Evolutionary conservation across 2,329 filamentous ascomycete species (phyloP), one percentile per base, ranked within the genome.

Genomic region (Penicillium verrucosum): DNA sequence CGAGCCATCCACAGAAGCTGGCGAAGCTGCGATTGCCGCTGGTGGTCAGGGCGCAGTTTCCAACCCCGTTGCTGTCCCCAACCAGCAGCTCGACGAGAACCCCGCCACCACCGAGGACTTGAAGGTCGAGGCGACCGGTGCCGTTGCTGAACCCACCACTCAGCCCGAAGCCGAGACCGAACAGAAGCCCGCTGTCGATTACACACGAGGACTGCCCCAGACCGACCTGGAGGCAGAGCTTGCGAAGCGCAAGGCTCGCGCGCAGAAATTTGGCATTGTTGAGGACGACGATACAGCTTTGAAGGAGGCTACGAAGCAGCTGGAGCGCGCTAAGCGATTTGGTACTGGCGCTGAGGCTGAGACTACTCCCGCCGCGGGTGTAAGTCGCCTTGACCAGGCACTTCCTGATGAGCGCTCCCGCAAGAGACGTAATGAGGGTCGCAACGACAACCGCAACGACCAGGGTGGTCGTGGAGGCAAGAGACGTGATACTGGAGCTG

Each of bases 271-370:
- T 60, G 78, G 78, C 21, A 74, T 77, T 37, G 70, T 72, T n/a
- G 73, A 77, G 55, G 74, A 75, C 23, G 63, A 72, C 1, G 68
- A 74, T 52, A 69, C 72, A 14, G 71, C 70, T 2, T 60, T 73
- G 42, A 69, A 70, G 47, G 77, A 79, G 51, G 75, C 77, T 12
- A 69, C 75, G 58, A 80, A 78, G 66, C 69, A 74, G 14, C 58
- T 79, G 18, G 73, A 78, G 56, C 73, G 78, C 29, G 77, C 78
- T 4, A 78, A 80, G 67, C 73, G 77, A 16, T 81, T 81, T 51
- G 77, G 76, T 16, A 70, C 72, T 4, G 67, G 60, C 3, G 67
- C 56, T 42, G 68, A 45, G 5, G 56, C 36, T 11, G 59, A 61
- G 41, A 60, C 44, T 9, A 42, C 57, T 36, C 38, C 61, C 12